Evolutionary conservation across 371 early-diverging fungal genomes (phyloP).

Genomic region (Circinella umbellata): DNA sequence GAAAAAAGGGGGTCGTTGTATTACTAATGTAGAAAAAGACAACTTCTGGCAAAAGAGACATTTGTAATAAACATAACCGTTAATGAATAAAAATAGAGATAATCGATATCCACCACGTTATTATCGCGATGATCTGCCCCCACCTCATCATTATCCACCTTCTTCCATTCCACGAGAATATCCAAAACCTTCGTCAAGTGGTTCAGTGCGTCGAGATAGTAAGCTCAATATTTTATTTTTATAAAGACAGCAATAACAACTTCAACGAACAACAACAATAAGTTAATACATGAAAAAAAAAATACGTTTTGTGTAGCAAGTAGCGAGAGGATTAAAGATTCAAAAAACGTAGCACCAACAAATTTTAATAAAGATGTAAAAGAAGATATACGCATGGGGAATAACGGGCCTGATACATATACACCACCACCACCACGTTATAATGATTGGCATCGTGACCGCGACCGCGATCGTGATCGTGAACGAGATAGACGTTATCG

Average conservation of each 20-base stretch:
- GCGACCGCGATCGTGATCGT: conserved; percentile 51
- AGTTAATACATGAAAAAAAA: not conserved
- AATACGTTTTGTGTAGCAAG: conserved; percentile 7
- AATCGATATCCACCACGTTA: conserved; percentile 45
- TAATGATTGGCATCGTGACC: conserved; percentile 25
- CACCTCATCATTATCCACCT: conserved; percentile 37
- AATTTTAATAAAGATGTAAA: conserved; percentile 11
- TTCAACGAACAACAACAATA: not conserved
- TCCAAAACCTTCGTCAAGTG: conserved; percentile 28
- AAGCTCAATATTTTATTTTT: not conserved
- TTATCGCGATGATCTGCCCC: conserved; percentile 50
- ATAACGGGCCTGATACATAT: conserved; percentile 15
- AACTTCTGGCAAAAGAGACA: too few species aligned
- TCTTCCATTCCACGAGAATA: conserved; percentile 41
- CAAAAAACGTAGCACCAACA: conserved; percentile 12
- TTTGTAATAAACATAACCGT: too few species aligned
- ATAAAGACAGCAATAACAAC: not conserved
- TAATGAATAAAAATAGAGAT: conserved; percentile 24
- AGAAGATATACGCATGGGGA: conserved; percentile 1
- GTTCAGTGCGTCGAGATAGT: conserved; percentile 38
- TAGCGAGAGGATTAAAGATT: conserved; percentile 16
- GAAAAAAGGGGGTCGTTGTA: not conserved
- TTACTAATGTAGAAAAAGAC: too few species aligned
- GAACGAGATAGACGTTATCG: conserved; percentile 48
- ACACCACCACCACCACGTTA: conserved; percentile 23